Conservation (phyloP, 306 rosid genomes). For the Dalbergia cultrata region DNA sequence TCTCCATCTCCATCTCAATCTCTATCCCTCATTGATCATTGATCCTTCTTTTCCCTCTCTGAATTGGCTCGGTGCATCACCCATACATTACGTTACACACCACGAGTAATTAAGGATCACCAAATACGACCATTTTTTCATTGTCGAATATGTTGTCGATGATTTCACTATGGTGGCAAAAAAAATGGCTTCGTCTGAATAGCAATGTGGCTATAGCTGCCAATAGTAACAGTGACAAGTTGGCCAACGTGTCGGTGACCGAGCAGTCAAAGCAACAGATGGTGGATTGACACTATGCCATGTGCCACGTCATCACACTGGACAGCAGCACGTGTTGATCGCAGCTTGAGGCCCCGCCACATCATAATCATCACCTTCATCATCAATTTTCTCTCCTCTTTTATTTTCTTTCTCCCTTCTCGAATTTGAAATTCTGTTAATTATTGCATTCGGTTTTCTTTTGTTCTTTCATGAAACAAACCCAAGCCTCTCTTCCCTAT, state of each 20-base stretch:
- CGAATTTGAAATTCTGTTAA: background rate
- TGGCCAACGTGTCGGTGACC: slow-evolving; percentile 71
- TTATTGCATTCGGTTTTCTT: background rate
- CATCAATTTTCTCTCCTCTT: slow-evolving; percentile 11
- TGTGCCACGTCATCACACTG: slow-evolving; percentile 65
- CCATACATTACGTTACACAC: background rate
- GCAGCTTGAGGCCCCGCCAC: slow-evolving; percentile 67
- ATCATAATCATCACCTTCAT: slow-evolving; percentile 40
- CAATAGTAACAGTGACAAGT: slow-evolving; percentile 57
- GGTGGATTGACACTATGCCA: slow-evolving; percentile 45
- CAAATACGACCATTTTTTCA: slow-evolving; percentile 5
- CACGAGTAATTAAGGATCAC: slow-evolving; percentile 16
- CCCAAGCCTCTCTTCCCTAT: slow-evolving; percentile 36
- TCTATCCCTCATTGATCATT: slow-evolving; percentile 11
- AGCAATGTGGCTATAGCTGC: slow-evolving; percentile 6
- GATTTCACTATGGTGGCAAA: background rate
- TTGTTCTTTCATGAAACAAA: slow-evolving; percentile 18
- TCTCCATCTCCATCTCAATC: slow-evolving; percentile 42
- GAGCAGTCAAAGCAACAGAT: slow-evolving; percentile 55
- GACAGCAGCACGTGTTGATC: slow-evolving; percentile 86
- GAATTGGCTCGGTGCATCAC: slow-evolving; percentile 16
- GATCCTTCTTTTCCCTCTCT: slow-evolving; percentile 40
- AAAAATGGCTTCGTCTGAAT: background rate
- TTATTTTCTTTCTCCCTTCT: background rate
- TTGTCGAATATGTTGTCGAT: slow-evolving; percentile 8